Percentiles rank a stretch among this genome's conserved stretches.
These are phyloP conservation scores for Niebla homalea DNA, from an alignment of 495 filamentous ascomycete genomes.

Conservation along the genomic window DNA sequence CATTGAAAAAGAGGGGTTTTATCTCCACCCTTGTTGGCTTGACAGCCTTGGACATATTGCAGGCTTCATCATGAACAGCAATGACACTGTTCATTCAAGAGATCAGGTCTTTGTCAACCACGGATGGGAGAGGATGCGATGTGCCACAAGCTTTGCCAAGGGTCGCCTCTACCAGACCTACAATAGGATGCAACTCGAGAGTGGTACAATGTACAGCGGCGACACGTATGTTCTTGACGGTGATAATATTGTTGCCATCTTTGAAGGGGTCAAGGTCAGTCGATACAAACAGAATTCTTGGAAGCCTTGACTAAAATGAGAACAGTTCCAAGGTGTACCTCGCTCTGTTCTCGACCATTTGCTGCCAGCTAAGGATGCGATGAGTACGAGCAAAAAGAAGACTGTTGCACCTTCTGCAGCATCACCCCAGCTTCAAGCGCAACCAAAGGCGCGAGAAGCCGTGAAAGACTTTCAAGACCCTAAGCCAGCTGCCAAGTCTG, in stretches of 20 bases:
- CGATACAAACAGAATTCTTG: not conserved
- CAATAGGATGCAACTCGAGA: slow-evolving; percentile 42
- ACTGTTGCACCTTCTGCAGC: not conserved
- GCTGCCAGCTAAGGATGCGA: not conserved
- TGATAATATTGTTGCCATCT: slow-evolving; percentile 31
- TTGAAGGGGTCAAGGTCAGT: slow-evolving; percentile 34
- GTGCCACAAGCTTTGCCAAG: slow-evolving; percentile 37
- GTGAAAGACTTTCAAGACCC: not conserved
- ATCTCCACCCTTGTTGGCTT: slow-evolving; percentile 28
- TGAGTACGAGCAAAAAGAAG: not conserved
- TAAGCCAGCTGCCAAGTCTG: no score
- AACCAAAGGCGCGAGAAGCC: not conserved
- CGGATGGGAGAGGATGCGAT: slow-evolving; percentile 50
- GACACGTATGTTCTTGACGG: slow-evolving; percentile 48
- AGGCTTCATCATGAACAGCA: slow-evolving; percentile 52
- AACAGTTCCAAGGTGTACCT: slow-evolving; percentile 14
- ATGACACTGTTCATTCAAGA: slow-evolving; percentile 41
- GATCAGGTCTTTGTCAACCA: slow-evolving; percentile 52
- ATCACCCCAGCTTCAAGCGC: not conserved
- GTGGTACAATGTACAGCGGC: slow-evolving; percentile 36
- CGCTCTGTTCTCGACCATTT: slow-evolving; percentile 30
- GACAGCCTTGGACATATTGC: slow-evolving; percentile 31
- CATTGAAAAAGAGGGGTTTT: slow-evolving; percentile 23
- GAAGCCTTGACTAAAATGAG: not conserved
- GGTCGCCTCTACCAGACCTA: slow-evolving; percentile 47